A percentile compares a stretch with the other conserved stretches of the same genome.
Conservation (phyloP, 2,329 filamentous ascomycete species). For the Alternaria ventricosa region DNA sequence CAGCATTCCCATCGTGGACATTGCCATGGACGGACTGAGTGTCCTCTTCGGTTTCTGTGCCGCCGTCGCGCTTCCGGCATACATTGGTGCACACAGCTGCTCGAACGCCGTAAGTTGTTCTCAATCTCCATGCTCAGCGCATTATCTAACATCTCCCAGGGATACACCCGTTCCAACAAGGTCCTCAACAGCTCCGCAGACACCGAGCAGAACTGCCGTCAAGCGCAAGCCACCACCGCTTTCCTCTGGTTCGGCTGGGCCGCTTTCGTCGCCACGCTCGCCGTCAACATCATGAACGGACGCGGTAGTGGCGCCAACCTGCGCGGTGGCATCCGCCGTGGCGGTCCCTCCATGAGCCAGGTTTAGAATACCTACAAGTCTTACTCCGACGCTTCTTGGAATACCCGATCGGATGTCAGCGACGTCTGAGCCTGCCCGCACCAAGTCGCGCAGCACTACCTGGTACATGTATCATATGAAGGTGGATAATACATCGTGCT, state of each 20-base stretch:
- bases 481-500: conserved; percentile 9
- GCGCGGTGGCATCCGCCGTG: conserved; percentile 57
- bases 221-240: conserved; percentile 75
- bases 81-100: conserved; percentile 73
- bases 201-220: conserved; percentile 70
- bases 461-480: conserved; percentile 6
- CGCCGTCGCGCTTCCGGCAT: conserved; percentile 73
- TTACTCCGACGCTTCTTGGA: conserved; percentile 36
- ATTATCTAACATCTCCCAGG: conserved; percentile 35
- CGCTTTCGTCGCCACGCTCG: conserved; percentile 62
- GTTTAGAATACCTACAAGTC: conserved; percentile 52
- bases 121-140: too few species aligned
- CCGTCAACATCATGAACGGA: conserved; percentile 63
- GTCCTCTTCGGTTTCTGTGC: conserved; percentile 74
- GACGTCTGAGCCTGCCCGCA: conserved; percentile 8
- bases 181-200: conserved; percentile 68
- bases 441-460: background rate
- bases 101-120: conserved; percentile 62
- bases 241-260: conserved; percentile 83
- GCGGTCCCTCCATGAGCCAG: conserved; percentile 61
- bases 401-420: conserved; percentile 27
- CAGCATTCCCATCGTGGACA: conserved; percentile 59
- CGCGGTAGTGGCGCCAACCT: conserved; percentile 54
- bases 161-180: conserved; percentile 56
- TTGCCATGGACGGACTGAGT: conserved; percentile 65